Evolutionary conservation across 164 flowering plant genomes (phyloP), one percentile per base, ranked within the genome.

Genomic region (Liquidambar formosana): DNA sequence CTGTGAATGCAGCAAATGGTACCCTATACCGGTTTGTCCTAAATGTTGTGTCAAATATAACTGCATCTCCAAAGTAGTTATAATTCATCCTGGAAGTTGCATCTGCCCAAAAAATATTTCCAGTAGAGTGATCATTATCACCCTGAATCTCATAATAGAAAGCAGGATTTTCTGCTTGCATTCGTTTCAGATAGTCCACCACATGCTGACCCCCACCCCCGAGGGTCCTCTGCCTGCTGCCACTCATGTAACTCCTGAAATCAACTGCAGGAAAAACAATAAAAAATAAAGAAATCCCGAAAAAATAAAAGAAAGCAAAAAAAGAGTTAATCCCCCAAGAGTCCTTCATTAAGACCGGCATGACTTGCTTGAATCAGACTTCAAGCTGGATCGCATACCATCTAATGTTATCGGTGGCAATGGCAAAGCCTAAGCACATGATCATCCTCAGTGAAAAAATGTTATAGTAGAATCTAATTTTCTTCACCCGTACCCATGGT

Each of bases 51-150:
- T 82, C 81, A 33, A 82, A 77, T 11, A 63, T 38, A 46, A 82
- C 79, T 1, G 82, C 58, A 61, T 82, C 85, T 23, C 85, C 82
- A 54, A 82, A 82, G 61, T 74, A 73, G 54, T 49, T 72, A 68
- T 77, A 82, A 70, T 82, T 79, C 76, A 75, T 56, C 61, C 77
- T 75, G n/a, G 77, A 57, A 14, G 69, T 65, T 33, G 85, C 74
- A 75, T 82, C 85, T 4, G 79, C 81, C 85, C 85, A 82, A 66
- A 82, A 79, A 25, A 82, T 71, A 47, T 65, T 79, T 14, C 76
- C 81, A 19, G 67, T 49, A 33, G 71, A 25, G 22, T 67, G 77
- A 27, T 73, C 80, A 60, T 22, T 64, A 61, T 70, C 81, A 49
- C 57, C 65, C 58, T 82, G 76, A 52, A 82, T 44, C 53, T 77